Conservation (phyloP, 768 basidiomycete species). For the Amyloporia xantha region DNA sequence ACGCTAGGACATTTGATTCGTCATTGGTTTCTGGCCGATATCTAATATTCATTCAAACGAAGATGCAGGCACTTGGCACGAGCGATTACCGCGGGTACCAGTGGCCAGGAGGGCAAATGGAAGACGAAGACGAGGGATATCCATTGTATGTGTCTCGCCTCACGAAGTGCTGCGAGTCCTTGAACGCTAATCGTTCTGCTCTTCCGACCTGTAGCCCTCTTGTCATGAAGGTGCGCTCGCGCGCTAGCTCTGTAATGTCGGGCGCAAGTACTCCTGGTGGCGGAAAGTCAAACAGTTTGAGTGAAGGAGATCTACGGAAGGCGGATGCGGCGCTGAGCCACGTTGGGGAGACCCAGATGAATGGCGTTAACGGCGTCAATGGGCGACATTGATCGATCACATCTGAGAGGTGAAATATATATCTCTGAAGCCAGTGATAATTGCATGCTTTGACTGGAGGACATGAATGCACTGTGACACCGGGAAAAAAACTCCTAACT, state of each 20-base stretch:
- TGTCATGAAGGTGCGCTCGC: slow-evolving; percentile 85
- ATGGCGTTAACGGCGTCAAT: slow-evolving; percentile 16
- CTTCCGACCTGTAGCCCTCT: slow-evolving; percentile 64
- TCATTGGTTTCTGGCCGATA: neutral
- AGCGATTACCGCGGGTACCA: slow-evolving; percentile 76
- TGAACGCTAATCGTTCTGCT: no score
- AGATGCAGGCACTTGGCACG: slow-evolving; percentile 86
- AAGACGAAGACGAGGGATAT: slow-evolving; percentile 89
- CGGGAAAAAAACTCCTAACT: no score
- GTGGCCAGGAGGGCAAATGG: slow-evolving; percentile 48
- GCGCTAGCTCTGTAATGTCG: slow-evolving; percentile 67
- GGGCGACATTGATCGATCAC: neutral
- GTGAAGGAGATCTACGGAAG: slow-evolving; percentile 78
- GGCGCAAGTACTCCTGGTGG: slow-evolving; percentile 84
- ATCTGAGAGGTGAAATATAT: no score
- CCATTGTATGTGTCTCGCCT: slow-evolving; percentile 56
- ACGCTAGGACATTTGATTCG: slow-evolving; percentile 11
- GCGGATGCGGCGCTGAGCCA: slow-evolving; percentile 86
- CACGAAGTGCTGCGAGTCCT: neutral
- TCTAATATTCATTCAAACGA: slow-evolving; percentile 1
- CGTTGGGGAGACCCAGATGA: slow-evolving; percentile 27
- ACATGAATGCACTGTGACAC: no score
- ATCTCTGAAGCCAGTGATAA: no score
- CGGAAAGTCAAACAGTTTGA: slow-evolving; percentile 70
- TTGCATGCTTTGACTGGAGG: no score